Percentiles rank a stretch among this genome's conserved stretches.
Evolutionary conservation across 257 asterid species (phyloP).

Genomic region (Nyctanthes arbortristis): DNA sequence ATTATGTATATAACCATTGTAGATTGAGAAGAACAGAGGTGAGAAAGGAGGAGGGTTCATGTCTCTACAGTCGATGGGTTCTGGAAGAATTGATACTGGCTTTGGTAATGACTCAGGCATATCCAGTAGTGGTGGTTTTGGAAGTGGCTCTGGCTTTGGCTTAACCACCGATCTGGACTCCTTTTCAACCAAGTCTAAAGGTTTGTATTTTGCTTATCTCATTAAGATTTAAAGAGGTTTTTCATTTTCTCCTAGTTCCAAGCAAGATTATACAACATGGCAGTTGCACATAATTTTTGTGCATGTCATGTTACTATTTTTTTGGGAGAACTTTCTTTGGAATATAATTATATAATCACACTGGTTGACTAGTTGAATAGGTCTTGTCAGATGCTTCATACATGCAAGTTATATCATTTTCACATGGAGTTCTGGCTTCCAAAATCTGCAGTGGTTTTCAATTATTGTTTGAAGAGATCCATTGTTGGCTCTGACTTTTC

Average conservation of each 20-base stretch:
- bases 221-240: constrained; percentile 7
- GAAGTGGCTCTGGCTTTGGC: constrained; percentile 64
- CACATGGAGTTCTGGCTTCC: no score
- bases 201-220: constrained; percentile 37
- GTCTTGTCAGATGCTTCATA: no score
- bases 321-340: not conserved
- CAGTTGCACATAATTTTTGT: not conserved
- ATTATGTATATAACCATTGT: constrained; percentile 19
- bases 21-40: constrained; percentile 79
- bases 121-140: constrained; percentile 63
- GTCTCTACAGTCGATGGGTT: constrained; percentile 75
- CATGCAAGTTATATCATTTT: no score
- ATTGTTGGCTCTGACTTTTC: not conserved
- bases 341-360: not conserved
- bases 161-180: constrained; percentile 65
- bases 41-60: constrained; percentile 71
- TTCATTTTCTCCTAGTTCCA: not conserved
- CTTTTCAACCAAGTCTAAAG: constrained; percentile 67
- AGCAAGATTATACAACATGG: not conserved
- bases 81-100: constrained; percentile 70
- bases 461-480: not conserved
- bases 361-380: not conserved
- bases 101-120: constrained; percentile 69
- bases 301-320: not conserved
- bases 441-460: no score